Percentiles rank a stretch among this genome's conserved stretches.
phyloP scores from a whole-genome alignment of 2,329 filamentous ascomycete species.

The Polytolypa hystricis region DNA sequence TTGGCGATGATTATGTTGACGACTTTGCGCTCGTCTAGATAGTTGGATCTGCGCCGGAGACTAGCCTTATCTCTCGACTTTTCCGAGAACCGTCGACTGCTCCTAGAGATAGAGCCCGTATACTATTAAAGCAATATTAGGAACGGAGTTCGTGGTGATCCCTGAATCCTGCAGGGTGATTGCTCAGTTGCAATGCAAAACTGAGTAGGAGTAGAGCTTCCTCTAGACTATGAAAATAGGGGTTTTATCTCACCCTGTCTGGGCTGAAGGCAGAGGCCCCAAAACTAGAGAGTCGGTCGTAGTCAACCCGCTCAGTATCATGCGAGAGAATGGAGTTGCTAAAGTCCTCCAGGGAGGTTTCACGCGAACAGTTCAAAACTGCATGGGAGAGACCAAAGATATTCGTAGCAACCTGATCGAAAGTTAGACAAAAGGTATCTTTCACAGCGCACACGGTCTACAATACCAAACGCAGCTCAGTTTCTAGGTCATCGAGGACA shows the following conservation, averaged over 20 bases:
- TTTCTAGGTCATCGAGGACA: slow-evolving; percentile 55
- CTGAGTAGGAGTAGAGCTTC: too few relatives aligned
- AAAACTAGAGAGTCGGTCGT: slow-evolving; percentile 11
- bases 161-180: too few relatives aligned
- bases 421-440: slow-evolving; percentile 1
- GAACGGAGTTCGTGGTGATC: too few relatives aligned
- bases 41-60: slow-evolving; percentile 18
- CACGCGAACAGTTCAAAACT: slow-evolving; percentile 59
- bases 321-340: slow-evolving; percentile 53
- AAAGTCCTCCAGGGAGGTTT: slow-evolving; percentile 74
- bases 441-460: not conserved
- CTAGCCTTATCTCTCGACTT: slow-evolving; percentile 15
- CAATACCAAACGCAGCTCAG: slow-evolving; percentile 61
- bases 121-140: too few relatives aligned
- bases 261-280: too few relatives aligned
- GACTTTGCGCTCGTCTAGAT: slow-evolving; percentile 46
- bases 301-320: slow-evolving; percentile 15
- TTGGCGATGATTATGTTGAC: slow-evolving; percentile 75
- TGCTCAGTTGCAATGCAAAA: too few relatives aligned
- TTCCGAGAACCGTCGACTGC: too few relatives aligned
- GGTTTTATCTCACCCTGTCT: too few relatives aligned
- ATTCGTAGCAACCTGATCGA: slow-evolving; percentile 49
- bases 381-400: slow-evolving; percentile 63
- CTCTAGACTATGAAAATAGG: too few relatives aligned
- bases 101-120: too few relatives aligned